Percentiles rank a stretch among this genome's conserved stretches.
phyloP scores from a whole-genome alignment of 1,139 yeast genomes.

The Candida buenavistaensis region DNA sequence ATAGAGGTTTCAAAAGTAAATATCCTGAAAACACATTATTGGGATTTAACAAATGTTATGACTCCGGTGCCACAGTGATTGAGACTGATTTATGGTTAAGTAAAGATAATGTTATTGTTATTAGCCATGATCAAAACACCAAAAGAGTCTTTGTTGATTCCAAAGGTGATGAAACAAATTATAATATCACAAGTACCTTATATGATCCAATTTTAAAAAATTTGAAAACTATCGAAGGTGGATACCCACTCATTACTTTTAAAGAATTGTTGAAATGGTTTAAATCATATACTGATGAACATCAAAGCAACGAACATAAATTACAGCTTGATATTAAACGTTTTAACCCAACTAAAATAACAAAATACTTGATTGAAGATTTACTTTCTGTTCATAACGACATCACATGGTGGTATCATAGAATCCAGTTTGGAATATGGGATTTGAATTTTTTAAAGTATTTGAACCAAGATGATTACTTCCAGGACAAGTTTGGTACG shows the following conservation, averaged over 20 bases:
- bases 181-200: slow-evolving; percentile 38
- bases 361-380: slow-evolving; percentile 51
- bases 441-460: slow-evolving; percentile 61
- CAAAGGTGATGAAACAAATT: slow-evolving; percentile 41
- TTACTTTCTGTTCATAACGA: slow-evolving; percentile 51
- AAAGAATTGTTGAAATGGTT: slow-evolving; percentile 62
- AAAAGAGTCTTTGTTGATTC: slow-evolving; percentile 57
- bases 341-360: slow-evolving; percentile 60
- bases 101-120: slow-evolving; percentile 67
- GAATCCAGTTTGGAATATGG: slow-evolving; percentile 84
- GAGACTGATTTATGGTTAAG: slow-evolving; percentile 88
- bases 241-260: slow-evolving; percentile 64
- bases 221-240: slow-evolving; percentile 54
- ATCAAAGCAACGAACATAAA: slow-evolving; percentile 22
- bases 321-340: slow-evolving; percentile 84
- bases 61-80: slow-evolving; percentile 66
- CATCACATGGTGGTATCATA: slow-evolving; percentile 63
- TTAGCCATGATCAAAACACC: slow-evolving; percentile 71
- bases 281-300: slow-evolving; percentile 31
- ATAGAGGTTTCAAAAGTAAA: slow-evolving; percentile 55
- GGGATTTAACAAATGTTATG: slow-evolving; percentile 72
- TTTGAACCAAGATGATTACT: slow-evolving; percentile 40
- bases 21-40: slow-evolving; percentile 78
- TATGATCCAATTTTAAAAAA: slow-evolving; percentile 43
- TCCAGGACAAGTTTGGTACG: slow-evolving; percentile 23